Percentiles rank a stretch among this genome's conserved stretches.
These are phyloP conservation scores for Pyrenochaeta sp. DNA, from an alignment of 2,329 filamentous ascomycete genomes.

Conservation along the genomic window DNA sequence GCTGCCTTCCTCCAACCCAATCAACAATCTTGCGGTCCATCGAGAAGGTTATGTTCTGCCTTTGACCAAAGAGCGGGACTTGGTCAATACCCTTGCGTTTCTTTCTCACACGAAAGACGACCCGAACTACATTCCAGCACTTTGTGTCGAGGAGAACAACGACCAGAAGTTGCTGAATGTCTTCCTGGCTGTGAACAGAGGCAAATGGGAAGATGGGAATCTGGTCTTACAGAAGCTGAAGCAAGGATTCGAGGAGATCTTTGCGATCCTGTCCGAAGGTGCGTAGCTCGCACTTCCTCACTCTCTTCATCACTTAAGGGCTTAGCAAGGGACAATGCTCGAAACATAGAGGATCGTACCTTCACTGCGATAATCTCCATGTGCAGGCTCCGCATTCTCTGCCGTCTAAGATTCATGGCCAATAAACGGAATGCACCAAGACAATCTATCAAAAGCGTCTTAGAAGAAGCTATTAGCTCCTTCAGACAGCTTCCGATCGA, in stretches of 20 bases:
- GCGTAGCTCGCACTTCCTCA: background rate
- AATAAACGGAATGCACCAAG: constrained; percentile 2
- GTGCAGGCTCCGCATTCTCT: constrained; percentile 19
- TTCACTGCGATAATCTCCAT: constrained; percentile 20
- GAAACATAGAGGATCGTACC: constrained; percentile 6
- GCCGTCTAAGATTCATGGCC: constrained; percentile 13
- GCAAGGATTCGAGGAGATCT: constrained; percentile 4
- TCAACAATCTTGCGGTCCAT: background rate
- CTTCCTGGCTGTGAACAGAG: constrained; percentile 12
- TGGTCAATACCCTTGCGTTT: constrained; percentile 12
- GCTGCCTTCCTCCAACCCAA: constrained; percentile 5
- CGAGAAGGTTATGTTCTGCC: constrained; percentile 6
- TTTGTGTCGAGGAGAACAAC: constrained; percentile 11
- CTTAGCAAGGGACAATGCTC: background rate
- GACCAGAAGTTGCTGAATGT: constrained; percentile 1
- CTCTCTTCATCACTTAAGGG: constrained; percentile 1
- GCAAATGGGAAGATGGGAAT: background rate
- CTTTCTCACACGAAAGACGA: constrained; percentile 10
- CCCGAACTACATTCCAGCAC: constrained; percentile 13
- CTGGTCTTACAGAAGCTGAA: constrained; percentile 3
- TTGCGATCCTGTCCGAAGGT: constrained; percentile 4
- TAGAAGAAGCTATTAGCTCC: constrained; percentile 8
- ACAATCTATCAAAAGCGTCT: constrained; percentile 7
- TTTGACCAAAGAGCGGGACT: constrained; percentile 1
- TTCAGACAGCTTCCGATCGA: constrained; percentile 4